phyloP scores from a whole-genome alignment of 345 rosid species.

The Hirschfeldia incana region DNA sequence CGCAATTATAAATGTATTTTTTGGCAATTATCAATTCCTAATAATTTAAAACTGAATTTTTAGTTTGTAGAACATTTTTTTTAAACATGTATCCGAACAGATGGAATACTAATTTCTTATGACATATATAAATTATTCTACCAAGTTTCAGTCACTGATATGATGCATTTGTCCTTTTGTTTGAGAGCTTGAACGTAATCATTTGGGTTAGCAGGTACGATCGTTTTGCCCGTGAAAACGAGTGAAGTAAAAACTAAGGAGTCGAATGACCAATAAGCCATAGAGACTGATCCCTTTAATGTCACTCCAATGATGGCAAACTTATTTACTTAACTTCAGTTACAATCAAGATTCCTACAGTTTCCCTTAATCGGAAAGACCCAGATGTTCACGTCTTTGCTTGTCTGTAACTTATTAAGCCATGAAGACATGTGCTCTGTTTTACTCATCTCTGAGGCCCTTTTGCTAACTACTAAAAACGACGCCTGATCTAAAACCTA shows the following conservation, averaged over 20 bases:
- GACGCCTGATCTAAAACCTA: not conserved
- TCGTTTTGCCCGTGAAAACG: not conserved
- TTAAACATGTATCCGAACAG: too few relatives aligned
- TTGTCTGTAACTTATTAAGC: not conserved
- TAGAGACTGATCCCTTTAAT: constrained; percentile 4
- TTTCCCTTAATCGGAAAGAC: not conserved
- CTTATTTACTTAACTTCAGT: not conserved
- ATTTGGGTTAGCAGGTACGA: not conserved
- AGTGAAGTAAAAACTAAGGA: not conserved
- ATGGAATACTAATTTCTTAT: not conserved
- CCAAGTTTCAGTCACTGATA: not conserved
- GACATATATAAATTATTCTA: not conserved
- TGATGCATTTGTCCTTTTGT: not conserved
- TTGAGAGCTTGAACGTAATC: not conserved
- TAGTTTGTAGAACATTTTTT: too few relatives aligned
- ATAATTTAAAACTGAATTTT: too few relatives aligned
- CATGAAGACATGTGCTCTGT: not conserved
- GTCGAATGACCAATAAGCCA: not conserved
- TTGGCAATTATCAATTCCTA: too few relatives aligned
- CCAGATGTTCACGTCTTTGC: not conserved
- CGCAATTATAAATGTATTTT: too few relatives aligned
- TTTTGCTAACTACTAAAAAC: not conserved
- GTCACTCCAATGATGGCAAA: constrained; percentile 20
- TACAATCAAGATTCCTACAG: not conserved
- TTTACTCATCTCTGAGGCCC: not conserved